Evolutionary conservation across 768 basidiomycete species (phyloP), one percentile per base, ranked within the genome.

Genomic region (Boletus sensibilis): DNA sequence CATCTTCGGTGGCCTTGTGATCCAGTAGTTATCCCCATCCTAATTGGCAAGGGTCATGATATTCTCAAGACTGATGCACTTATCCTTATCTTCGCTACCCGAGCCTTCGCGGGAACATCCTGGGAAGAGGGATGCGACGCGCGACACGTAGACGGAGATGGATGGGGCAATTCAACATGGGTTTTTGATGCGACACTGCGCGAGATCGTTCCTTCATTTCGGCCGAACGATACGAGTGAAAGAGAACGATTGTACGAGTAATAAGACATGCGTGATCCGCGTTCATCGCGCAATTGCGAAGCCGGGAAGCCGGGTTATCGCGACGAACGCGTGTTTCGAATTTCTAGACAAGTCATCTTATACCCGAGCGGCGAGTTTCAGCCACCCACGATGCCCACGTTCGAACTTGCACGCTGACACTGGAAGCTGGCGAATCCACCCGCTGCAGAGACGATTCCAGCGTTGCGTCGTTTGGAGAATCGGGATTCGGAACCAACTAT

Each of bases 181-280:
- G 55, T 33, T 31, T 14, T 20, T 12, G 29, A 39, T 18, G 35
- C 44, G 45, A 37, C 4, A 31, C 16, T 38, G 39, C 16, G 21
- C 34, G 56, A 34, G 25, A 41, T 41, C 34, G 40, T 10, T 11
- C 42, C 25, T 50, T 59, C 40, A 43, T 56, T 48, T 53, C 48
- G 59, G 59, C 38, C 46, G 38, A 55, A 39, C 11, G 39, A 20
- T 50, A 49, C 20, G 44, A 11, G 18, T 42, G 23, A 33, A 37
- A 39, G 23, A 41, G 25, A 20, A 27, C 37, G 37, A 29, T 23
- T 18, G 37, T 29, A 9, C 20, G 61, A 38, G 57, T 66, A 55
- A 66, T 50, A 49, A 33, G 37, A 58, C 64, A 56, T 46, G 62
- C 56, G 21, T 25, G 14, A 45, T 20, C 40, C 64, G 55, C 41